These are phyloP conservation scores for Juncus inflexus DNA, from an alignment of 176 grass and related monocot species.

Conservation along the genomic window DNA sequence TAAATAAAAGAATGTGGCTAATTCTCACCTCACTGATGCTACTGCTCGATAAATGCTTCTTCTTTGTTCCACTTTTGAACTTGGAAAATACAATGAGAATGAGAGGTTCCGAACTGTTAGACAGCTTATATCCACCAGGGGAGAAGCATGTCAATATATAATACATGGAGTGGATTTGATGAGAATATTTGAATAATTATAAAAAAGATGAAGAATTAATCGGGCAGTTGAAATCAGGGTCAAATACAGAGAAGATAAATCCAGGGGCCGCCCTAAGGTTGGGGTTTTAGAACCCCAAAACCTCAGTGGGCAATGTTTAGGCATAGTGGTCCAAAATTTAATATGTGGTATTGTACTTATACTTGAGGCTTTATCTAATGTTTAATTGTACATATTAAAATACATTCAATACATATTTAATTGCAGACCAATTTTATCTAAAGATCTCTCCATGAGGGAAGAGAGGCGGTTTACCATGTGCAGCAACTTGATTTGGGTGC, in stretches of 20 bases:
- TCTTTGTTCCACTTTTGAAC: not conserved
- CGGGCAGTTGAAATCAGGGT: not conserved
- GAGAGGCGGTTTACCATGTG: not conserved
- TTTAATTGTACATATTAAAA: not conserved
- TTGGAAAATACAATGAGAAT: not conserved
- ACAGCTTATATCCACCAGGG: constrained; percentile 2
- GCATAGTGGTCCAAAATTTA: not conserved
- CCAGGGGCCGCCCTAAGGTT: constrained; percentile 16
- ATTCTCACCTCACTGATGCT: constrained; percentile 17
- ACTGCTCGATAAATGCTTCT: not conserved
- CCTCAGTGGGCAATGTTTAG: not conserved
- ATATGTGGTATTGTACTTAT: not conserved
- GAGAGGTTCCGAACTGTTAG: not conserved
- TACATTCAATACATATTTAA: not conserved
- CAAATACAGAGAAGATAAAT: constrained; percentile 17
- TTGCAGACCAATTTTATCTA: not conserved
- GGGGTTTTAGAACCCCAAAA: not conserved
- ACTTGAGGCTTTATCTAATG: not conserved
- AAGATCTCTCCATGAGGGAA: not conserved
- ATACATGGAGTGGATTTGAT: constrained; percentile 13
- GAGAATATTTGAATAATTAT: not conserved
- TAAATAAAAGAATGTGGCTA: constrained; percentile 7
- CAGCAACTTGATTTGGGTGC: constrained; percentile 1
- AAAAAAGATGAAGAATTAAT: not conserved
- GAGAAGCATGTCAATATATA: constrained; percentile 2